Conservation (phyloP, 345 rosid genomes). For the Brassica cretica region DNA sequence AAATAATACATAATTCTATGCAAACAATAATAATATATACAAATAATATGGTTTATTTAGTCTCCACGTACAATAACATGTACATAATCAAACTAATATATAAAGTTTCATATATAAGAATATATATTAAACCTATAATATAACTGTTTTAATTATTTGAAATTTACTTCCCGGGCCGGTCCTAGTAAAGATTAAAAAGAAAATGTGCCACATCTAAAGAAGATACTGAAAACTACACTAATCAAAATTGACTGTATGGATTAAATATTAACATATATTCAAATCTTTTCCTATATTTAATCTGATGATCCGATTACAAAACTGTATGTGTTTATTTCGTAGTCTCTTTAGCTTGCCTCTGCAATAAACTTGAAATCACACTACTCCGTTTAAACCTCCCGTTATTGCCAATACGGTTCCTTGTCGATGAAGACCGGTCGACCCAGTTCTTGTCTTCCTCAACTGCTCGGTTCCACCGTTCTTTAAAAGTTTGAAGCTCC, state of each 20-base stretch:
- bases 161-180: no score
- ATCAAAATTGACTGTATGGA: no score
- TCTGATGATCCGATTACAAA: background rate
- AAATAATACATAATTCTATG: no score
- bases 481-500: constrained; percentile 72
- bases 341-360: constrained; percentile 27
- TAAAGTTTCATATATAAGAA: no score
- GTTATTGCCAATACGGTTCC: constrained; percentile 19
- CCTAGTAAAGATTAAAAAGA: no score
- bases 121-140: no score
- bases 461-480: constrained; percentile 80
- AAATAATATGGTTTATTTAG: no score
- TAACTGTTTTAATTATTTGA: no score
- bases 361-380: constrained; percentile 22
- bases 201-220: background rate
- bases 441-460: constrained; percentile 66
- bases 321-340: constrained; percentile 16
- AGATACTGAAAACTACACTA: constrained; percentile 12
- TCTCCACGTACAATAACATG: no score
- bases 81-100: no score
- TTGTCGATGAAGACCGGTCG: constrained; percentile 53
- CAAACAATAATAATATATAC: no score
- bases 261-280: no score
- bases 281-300: background rate
- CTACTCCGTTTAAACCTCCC: constrained; percentile 30